These are phyloP conservation scores for Bolboschoenus planiculmis DNA, from an alignment of 176 grass and related monocot species.

Conservation along the genomic window DNA sequence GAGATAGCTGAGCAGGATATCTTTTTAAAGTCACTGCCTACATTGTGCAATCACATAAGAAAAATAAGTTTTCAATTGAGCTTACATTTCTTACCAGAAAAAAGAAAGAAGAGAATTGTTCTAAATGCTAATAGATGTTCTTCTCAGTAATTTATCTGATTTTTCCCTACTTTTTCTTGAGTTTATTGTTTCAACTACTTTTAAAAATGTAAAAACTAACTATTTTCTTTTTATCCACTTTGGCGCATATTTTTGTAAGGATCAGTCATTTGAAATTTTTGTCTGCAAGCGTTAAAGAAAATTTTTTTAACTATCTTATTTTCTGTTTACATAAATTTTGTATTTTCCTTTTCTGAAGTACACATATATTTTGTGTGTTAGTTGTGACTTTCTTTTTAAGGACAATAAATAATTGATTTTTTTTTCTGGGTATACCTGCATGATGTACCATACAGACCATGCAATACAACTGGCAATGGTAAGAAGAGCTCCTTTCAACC, in stretches of 20 bases:
- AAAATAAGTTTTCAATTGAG: neutral
- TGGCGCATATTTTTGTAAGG: neutral
- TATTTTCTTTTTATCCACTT: neutral
- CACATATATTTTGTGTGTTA: neutral
- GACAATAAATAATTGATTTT: neutral
- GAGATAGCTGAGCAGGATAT: conserved; percentile 79
- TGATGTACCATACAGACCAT: conserved; percentile 73
- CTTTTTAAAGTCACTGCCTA: conserved; percentile 66
- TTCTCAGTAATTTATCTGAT: neutral
- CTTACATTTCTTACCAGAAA: neutral
- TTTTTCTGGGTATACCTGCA: conserved; percentile 51
- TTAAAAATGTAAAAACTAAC: neutral
- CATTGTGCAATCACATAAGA: neutral
- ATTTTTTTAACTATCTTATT: neutral
- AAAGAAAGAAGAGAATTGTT: neutral
- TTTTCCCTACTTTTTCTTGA: neutral
- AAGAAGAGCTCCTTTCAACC: conserved; percentile 61
- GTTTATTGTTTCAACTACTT: neutral
- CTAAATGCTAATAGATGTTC: neutral
- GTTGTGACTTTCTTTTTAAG: neutral
- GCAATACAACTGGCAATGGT: conserved; percentile 67
- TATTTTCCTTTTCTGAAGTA: neutral
- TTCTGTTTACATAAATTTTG: neutral
- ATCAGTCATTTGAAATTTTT: neutral
- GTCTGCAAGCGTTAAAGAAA: neutral